A percentile compares a stretch with the other conserved stretches of the same genome.
phyloP scores from a whole-genome alignment of 345 rosid species.

The Carallia brachiata region DNA sequence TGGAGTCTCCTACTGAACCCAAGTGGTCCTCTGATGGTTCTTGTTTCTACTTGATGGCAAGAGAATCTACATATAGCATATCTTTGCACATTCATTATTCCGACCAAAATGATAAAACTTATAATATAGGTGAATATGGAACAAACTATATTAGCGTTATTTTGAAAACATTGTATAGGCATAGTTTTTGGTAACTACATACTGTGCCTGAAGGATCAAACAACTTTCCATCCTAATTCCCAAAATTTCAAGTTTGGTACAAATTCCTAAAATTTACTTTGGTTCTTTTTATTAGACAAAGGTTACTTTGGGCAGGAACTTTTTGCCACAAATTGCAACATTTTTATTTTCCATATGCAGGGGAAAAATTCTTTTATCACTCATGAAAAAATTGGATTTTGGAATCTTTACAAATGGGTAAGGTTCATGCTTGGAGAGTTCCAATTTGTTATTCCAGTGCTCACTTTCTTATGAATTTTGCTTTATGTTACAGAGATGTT shows the following conservation, averaged over 20 bases:
- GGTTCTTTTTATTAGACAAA: neutral
- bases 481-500: neutral
- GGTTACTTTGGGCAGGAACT: no score
- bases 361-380: conserved; percentile 73
- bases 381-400: conserved; percentile 72
- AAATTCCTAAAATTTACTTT: neutral
- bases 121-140: neutral
- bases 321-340: neutral
- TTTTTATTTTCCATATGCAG: conserved; percentile 42
- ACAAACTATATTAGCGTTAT: neutral
- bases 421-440: conserved; percentile 10
- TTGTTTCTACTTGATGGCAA: neutral
- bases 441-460: neutral
- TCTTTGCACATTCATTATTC: no score
- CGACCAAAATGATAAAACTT: neutral
- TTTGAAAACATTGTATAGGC: neutral
- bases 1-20: conserved; percentile 91
- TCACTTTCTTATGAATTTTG: neutral
- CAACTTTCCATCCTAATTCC: neutral
- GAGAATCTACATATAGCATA: no score
- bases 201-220: neutral
- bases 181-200: neutral
- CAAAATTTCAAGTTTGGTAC: neutral
- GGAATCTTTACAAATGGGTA: conserved; percentile 95
- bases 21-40: conserved; percentile 89